Base-by-base conservation (phyloP, 139 green algal genomes). In the Chlorokybus atmophyticus region DNA sequence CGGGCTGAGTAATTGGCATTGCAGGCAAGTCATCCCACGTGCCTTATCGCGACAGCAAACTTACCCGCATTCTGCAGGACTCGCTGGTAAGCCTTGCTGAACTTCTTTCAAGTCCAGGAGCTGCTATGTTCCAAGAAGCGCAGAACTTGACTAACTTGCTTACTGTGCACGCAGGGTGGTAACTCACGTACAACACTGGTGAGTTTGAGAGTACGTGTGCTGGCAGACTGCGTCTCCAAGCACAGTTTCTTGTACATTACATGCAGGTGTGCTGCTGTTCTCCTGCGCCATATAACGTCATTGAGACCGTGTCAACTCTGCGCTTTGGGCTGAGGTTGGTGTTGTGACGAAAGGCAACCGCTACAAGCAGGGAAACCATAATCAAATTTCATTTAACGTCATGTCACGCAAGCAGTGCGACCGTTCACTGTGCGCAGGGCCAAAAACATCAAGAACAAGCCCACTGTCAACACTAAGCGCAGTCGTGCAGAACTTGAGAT, bases 131-230 rank as follows among this genome's bases (percentile, higher is more conserved):
- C 7, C 4, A 23, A 23, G 8, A 51, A 49, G 31, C 4, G 26
- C 25, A 49, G 1, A 25, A 27, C 6, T 50, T 8, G 1, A 61
- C 50, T 53, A 3, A 14, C 4, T 32, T 38, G 3, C 25, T 8
- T 52, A 4, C 19, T 40, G 19, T 14, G 50, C n/a, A 51, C 25
- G 41, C 40, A 62, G 55, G 87, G 87, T 1, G 87, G 87, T 58
- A 95, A 95, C 74, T 94, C 84, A 75, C 82, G 82, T 47, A 95
- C 87, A 30, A 91, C 84, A 29, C 88, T 95, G 77, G n/a, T n/a
- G n/a, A n/a, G n/a, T n/a, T n/a, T n/a, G n/a, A n/a, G n/a, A n/a
- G n/a, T n/a, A n/a, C n/a, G n/a, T n/a, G n/a, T n/a, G n/a, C n/a
- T n/a, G n/a, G n/a, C n/a, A n/a, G n/a, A n/a, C n/a, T n/a, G n/a